Conservation (phyloP, 495 filamentous ascomycete species). For the Hypoxylon perforatum region DNA sequence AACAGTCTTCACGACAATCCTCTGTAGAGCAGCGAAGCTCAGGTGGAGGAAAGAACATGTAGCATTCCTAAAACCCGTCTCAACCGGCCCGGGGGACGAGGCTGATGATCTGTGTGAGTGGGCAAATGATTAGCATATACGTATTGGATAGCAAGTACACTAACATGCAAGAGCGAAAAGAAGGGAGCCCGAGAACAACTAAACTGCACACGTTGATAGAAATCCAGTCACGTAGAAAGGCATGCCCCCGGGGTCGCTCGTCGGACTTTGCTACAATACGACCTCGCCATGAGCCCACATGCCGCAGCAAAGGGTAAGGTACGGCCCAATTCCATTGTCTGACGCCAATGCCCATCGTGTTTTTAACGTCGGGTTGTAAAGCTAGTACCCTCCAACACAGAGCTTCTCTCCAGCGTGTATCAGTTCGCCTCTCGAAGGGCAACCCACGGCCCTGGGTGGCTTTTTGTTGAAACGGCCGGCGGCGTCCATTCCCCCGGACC, state of each 20-base stretch:
- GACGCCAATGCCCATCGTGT: background rate
- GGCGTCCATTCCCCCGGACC: slow-evolving; percentile 80
- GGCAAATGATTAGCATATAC: background rate
- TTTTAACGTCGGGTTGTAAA: slow-evolving; percentile 15
- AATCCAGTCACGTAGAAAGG: slow-evolving; percentile 65
- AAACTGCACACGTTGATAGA: slow-evolving; percentile 14
- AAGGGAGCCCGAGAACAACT: background rate
- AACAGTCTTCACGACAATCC: slow-evolving; percentile 76
- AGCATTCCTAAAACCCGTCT: slow-evolving; percentile 79
- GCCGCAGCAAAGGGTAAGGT: slow-evolving; percentile 65
- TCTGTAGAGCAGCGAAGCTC: slow-evolving; percentile 68
- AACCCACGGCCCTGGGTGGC: slow-evolving; percentile 52
- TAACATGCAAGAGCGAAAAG: slow-evolving; percentile 20
- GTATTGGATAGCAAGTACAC: slow-evolving; percentile 1
- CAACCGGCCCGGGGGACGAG: slow-evolving; percentile 73
- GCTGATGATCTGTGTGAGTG: slow-evolving; percentile 71
- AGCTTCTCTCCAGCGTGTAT: slow-evolving; percentile 59
- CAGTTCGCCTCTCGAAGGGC: slow-evolving; percentile 55
- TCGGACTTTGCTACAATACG: slow-evolving; percentile 74
- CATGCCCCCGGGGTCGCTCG: slow-evolving; percentile 59
- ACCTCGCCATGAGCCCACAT: slow-evolving; percentile 78
- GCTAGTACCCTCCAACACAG: slow-evolving; percentile 59
- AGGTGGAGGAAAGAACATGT: slow-evolving; percentile 58
- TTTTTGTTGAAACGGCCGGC: slow-evolving; percentile 80
- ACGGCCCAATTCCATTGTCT: slow-evolving; percentile 4